Conservation (phyloP, 441 rosid genomes). For the Dalechampia spathulata region DNA sequence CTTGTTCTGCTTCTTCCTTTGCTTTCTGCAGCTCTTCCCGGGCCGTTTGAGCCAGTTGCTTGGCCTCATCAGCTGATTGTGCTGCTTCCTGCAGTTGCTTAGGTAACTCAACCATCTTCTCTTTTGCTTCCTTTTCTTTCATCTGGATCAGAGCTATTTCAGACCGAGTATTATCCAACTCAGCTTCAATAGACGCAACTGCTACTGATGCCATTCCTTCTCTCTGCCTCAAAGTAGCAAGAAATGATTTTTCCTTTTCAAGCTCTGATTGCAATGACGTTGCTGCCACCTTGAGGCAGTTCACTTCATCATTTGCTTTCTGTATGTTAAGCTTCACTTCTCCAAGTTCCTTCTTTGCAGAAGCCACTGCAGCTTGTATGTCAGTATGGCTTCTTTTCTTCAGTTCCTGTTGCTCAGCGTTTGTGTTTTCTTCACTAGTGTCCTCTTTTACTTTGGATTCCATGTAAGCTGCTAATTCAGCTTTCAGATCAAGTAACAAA, state of each 20-base stretch:
- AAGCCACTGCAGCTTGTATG: conserved; percentile 51
- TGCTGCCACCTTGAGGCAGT: conserved; percentile 62
- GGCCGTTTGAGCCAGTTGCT: conserved; percentile 49
- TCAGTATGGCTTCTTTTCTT: conserved; percentile 41
- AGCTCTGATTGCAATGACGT: conserved; percentile 56
- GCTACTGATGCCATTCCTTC: conserved; percentile 87
- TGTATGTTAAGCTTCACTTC: conserved; percentile 65
- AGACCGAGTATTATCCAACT: conserved; percentile 52
- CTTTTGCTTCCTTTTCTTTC: conserved; percentile 72
- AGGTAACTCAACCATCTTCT: conserved; percentile 60
- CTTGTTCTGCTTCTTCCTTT: conserved; percentile 77
- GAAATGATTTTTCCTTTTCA: conserved; percentile 56
- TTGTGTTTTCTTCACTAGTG: conserved; percentile 20
- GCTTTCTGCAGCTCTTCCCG: conserved; percentile 70
- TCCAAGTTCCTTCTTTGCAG: conserved; percentile 78
- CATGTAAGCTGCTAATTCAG: conserved; percentile 78
- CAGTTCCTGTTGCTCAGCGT: conserved; percentile 23
- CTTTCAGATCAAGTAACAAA: conserved; percentile 66
- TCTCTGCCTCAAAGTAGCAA: conserved; percentile 56
- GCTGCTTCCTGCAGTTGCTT: conserved; percentile 78
- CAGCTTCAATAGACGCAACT: conserved; percentile 74
- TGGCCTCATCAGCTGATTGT: conserved; percentile 76
- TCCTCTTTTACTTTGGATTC: conserved; percentile 54
- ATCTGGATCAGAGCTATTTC: conserved; percentile 55
- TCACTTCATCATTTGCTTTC: conserved; percentile 68